A percentile compares a stretch with the other conserved stretches of the same genome.
Evolutionary conservation across 306 rosid genomes (phyloP).

Genomic region (Vigna radiata): DNA sequence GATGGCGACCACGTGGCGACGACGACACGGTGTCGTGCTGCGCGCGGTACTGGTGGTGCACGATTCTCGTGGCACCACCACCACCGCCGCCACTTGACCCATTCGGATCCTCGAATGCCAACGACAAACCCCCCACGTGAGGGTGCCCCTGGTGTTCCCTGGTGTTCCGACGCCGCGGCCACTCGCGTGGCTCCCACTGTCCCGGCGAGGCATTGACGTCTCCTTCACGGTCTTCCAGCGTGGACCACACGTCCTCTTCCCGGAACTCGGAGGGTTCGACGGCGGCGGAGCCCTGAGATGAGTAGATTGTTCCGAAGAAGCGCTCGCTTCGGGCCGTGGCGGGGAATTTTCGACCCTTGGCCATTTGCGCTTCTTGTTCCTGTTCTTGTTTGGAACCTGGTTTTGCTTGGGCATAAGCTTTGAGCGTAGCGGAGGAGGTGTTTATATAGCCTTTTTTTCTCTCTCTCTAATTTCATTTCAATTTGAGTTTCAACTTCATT

Average conservation of each 20-base stretch:
- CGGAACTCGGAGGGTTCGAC: conserved; percentile 66
- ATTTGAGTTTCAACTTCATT: conserved; percentile 80
- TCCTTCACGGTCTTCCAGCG: conserved; percentile 45
- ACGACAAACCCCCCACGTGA: conserved; percentile 68
- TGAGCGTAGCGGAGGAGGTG: conserved; percentile 12
- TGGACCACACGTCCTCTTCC: conserved; percentile 87
- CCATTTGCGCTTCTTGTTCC: conserved; percentile 51
- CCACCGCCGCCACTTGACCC: too few relatives aligned
- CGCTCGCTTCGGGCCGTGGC: conserved; percentile 67
- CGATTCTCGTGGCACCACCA: conserved; percentile 52
- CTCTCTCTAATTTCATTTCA: conserved; percentile 70
- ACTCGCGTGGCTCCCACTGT: conserved; percentile 50
- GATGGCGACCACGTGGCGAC: conserved; percentile 40
- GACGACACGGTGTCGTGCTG: conserved; percentile 53
- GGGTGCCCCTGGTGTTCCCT: conserved; percentile 44
- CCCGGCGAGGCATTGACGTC: conserved; percentile 10
- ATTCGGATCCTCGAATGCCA: conserved; percentile 63
- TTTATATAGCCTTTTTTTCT: conserved; percentile 62
- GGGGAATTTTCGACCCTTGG: conserved; percentile 82
- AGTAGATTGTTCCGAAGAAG: conserved; percentile 62
- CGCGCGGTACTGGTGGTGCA: conserved; percentile 75
- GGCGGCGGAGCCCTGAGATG: conserved; percentile 39
- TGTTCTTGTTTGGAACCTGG: background rate
- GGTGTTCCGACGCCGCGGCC: conserved; percentile 44
- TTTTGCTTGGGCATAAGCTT: conserved; percentile 53